These are phyloP conservation scores for Lathyrus aphaca DNA, from an alignment of 306 rosid genomes.

Conservation along the genomic window DNA sequence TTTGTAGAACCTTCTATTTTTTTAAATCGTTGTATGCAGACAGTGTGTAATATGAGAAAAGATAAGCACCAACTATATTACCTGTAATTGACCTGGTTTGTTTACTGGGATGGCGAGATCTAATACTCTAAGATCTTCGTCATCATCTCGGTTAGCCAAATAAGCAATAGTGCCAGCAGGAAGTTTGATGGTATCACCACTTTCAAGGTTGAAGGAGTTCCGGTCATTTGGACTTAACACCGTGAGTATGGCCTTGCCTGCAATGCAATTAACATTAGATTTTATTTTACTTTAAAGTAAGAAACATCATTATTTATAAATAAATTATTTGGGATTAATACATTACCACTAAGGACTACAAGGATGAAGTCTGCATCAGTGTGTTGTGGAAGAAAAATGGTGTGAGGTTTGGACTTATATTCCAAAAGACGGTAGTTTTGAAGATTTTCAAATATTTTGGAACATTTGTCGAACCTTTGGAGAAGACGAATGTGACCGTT, in stretches of 20 bases:
- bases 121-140: slow-evolving; percentile 24
- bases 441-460: slow-evolving; percentile 5
- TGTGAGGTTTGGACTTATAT: slow-evolving; percentile 17
- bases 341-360: too few species aligned
- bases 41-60: not conserved
- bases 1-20: too few species aligned
- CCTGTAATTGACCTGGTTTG: slow-evolving; percentile 10
- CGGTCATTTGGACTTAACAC: not conserved
- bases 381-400: too few species aligned
- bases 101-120: too few species aligned
- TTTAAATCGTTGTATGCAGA: not conserved
- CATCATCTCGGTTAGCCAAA: slow-evolving; percentile 5
- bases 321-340: too few species aligned
- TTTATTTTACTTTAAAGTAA: not conserved
- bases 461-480: slow-evolving; percentile 16
- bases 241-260: slow-evolving; percentile 32
- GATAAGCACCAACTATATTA: not conserved
- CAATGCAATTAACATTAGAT: not conserved
- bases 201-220: slow-evolving; percentile 28
- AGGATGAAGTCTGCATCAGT: too few species aligned
- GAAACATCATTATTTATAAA: not conserved
- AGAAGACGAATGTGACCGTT: slow-evolving; percentile 34
- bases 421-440: slow-evolving; percentile 4
- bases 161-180: slow-evolving; percentile 21
- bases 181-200: slow-evolving; percentile 29